Conservation (phyloP, 2,329 filamentous ascomycete species). For the Fusarium liriodendri region DNA sequence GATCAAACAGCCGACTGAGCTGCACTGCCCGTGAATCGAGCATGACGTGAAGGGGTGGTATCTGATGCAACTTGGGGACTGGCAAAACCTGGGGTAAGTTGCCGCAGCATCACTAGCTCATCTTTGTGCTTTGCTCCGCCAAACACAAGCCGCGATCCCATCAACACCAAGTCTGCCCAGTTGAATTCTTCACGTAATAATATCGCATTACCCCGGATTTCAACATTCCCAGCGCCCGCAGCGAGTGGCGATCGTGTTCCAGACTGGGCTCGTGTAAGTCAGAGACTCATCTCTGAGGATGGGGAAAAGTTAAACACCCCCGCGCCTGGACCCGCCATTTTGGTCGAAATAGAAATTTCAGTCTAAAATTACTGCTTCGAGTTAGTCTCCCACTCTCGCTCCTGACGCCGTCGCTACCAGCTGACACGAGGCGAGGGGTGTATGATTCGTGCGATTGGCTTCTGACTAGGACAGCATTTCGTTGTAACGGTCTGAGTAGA, state of each 20-base stretch:
- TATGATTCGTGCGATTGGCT: conserved; percentile 14
- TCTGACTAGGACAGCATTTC: background rate
- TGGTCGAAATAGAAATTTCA: conserved; percentile 16
- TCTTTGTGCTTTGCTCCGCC: background rate
- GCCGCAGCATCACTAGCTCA: background rate
- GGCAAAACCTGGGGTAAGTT: background rate
- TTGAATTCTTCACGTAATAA: conserved; percentile 16
- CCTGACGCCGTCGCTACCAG: background rate
- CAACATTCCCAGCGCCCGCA: conserved; percentile 3
- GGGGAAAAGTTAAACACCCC: background rate
- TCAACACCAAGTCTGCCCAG: background rate
- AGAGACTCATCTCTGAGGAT: background rate
- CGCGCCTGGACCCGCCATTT: background rate
- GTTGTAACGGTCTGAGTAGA: background rate
- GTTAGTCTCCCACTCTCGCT: conserved; percentile 5
- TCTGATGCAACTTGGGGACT: background rate
- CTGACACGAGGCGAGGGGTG: background rate
- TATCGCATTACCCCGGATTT: conserved; percentile 4
- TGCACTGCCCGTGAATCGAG: background rate
- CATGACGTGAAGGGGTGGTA: background rate
- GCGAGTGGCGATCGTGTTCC: conserved; percentile 7
- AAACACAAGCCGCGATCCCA: background rate
- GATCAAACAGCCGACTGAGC: background rate
- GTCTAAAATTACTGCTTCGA: conserved; percentile 24
- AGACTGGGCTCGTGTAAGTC: conserved; percentile 5